Evolutionary conservation across 495 filamentous ascomycete genomes (phyloP), one percentile per base, ranked within the genome.

Genomic region (Rhypophila decipiens): DNA sequence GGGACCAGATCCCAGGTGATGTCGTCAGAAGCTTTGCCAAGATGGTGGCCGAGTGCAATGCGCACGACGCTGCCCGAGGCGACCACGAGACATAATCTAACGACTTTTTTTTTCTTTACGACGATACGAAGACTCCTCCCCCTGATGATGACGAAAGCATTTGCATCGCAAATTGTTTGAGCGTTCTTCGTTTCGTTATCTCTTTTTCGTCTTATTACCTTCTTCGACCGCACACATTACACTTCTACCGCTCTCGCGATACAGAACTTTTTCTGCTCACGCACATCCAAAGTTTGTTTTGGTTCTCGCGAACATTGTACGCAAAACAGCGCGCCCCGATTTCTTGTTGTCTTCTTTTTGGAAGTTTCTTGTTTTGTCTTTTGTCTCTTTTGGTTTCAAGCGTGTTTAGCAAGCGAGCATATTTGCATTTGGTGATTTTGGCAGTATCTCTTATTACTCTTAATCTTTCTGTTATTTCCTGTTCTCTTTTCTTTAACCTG

Each of bases 11-110:
- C 51, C 89, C 94, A 38, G 73, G 81, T 52, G 89, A 98, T 59
- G 87, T 96, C 38, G 90, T 98, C 42, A 80, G 83, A 48, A 87
- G 91, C 67, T 98, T 97, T 70, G 85, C 84, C 56, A 83, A 86
- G 60, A 87, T 95, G 81, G 87, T 93, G 49, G 77, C 79, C 65
- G 75, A 85, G 53, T 70, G 63, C 64, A 72, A 65, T 61, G 61
- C 60, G 34, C 59, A 65, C 39, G 42, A 52, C 23, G 61, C 58
- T 51, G 38, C 42, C 35, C 55, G 61, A 46, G 60, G 66, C 46
- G 65, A 68, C 27, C 55, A 55, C 24, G 66, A 62, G 49, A 61
- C 67, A 39, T 73, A 59, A 68, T 31, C 33, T 60, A 29, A 57
- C 46, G 50, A 52, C 51, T 52, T n/a, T n/a, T n/a, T n/a, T n/a